Base-by-base conservation (phyloP, 441 rosid genomes). In the Euphorbia corollata region DNA sequence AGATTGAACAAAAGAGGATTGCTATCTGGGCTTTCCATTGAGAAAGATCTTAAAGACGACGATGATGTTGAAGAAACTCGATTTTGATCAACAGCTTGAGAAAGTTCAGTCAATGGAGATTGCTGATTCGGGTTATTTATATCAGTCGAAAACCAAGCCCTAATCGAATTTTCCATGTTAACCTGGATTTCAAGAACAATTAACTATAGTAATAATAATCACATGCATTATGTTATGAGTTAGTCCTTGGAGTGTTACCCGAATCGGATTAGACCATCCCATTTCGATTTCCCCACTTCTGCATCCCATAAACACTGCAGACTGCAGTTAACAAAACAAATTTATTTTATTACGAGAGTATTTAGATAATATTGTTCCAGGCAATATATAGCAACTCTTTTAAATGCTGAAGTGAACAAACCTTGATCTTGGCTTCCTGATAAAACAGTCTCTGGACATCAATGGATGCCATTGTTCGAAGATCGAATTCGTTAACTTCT, bases 391-490 rank as follows among this genome's bases (percentile, higher is more conserved):
- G 32, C 32, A n/a, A 5, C 13, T 12, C 12, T 4, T 4, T 12
- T 38, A 13, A 50, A 50, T 50, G 54, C 19, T 50, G 54, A 16
- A 39, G 51, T 34, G 10, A 69, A 59, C 74, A 53, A 71, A 92
- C 98, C 98, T 90, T 84, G 68, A 92, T 90, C 73, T 77, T 74
- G 23, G 97, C 96, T 79, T 82, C 96, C 98, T 61, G 82, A 71
- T 90, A 92, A 72, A 92, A 90, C 16, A 57, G 84, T 27, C 80
- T 75, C 73, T 92, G 98, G 61, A 73, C 63, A 12, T 54, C 73
- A 55, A 63, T 73, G 57, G 68, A 77, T 19, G 88, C 80, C 72
- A 77, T 68, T 38, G 72, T 68, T 8, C 61, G 77, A 65, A 86
- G 84, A 18, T 90, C 84, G 6, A 60, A 43, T 67, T 79, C 76